phyloP scores from a whole-genome alignment of 805 yeast genomes.

The Yamadazyma insecticola region DNA sequence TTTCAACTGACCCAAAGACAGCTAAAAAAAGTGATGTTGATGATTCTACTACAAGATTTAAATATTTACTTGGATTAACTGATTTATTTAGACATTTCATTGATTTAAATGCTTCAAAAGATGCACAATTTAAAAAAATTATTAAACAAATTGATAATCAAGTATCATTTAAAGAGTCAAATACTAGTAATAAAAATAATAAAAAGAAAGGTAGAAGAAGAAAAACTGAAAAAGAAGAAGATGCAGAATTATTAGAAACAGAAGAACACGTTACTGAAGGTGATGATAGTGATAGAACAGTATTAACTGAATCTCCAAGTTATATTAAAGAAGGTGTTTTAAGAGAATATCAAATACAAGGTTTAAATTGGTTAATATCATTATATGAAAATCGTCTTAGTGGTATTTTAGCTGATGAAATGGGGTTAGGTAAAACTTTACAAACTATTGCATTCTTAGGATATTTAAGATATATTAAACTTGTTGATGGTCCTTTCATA shows the following conservation, averaged over 20 bases:
- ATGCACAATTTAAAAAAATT: constrained; percentile 60
- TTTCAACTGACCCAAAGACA: constrained; percentile 51
- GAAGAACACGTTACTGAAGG: constrained; percentile 21
- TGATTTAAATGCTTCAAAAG: constrained; percentile 74
- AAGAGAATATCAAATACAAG: constrained; percentile 91
- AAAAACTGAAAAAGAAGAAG: constrained; percentile 75
- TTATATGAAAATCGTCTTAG: constrained; percentile 83
- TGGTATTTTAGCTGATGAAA: constrained; percentile 95
- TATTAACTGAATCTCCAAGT: constrained; percentile 82
- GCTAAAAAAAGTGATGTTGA: constrained; percentile 49
- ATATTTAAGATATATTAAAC: constrained; percentile 70
- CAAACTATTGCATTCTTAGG: constrained; percentile 94
- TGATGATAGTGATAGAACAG: constrained; percentile 49
- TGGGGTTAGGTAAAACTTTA: constrained; percentile 96
- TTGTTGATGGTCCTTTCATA: constrained; percentile 84
- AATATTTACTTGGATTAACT: constrained; percentile 74
- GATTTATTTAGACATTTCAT: constrained; percentile 87
- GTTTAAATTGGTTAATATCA: constrained; percentile 90
- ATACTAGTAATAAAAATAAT: constrained; percentile 13
- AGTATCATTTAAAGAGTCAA: constrained; percentile 30
- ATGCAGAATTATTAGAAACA: constrained; percentile 68
- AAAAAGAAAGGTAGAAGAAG: constrained; percentile 41
- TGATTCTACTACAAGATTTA: constrained; percentile 75
- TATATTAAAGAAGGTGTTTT: constrained; percentile 66
- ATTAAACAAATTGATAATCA: constrained; percentile 54